phyloP scores from a whole-genome alignment of 2,329 filamentous ascomycete species.

The Xylariaceae sp. region DNA sequence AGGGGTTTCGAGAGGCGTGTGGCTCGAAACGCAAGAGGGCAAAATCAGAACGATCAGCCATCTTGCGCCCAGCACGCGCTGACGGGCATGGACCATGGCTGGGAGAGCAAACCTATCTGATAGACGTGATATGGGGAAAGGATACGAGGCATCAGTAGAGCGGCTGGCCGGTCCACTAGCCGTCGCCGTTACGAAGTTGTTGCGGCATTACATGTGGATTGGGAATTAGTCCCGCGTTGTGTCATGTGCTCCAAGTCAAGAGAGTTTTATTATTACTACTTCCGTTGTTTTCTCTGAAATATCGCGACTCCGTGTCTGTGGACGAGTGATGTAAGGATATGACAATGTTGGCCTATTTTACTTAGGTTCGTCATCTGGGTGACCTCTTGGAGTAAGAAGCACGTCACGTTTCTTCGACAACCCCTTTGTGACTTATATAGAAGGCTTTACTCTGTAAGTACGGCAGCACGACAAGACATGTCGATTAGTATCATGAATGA shows the following conservation, averaged over 20 bases:
- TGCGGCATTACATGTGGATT: not conserved
- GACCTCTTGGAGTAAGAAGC: not conserved
- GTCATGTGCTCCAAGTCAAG: not conserved
- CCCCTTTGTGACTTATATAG: constrained; percentile 27
- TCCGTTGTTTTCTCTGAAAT: not conserved
- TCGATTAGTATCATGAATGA: too few species aligned
- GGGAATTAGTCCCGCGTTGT: constrained; percentile 1
- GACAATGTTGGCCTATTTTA: not conserved
- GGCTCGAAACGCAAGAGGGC: constrained; percentile 68
- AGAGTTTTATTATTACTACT: not conserved
- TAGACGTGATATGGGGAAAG: constrained; percentile 47
- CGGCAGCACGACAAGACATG: too few species aligned
- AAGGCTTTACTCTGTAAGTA: too few species aligned
- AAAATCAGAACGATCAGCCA: constrained; percentile 65
- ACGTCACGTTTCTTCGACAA: too few species aligned
- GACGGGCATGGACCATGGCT: constrained; percentile 44
- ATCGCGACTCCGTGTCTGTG: not conserved
- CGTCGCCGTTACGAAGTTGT: not conserved
- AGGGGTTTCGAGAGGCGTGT: not conserved
- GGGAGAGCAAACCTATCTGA: constrained; percentile 34
- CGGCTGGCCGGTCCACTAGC: constrained; percentile 15
- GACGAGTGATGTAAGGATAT: not conserved
- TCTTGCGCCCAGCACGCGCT: constrained; percentile 47
- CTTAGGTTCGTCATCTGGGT: constrained; percentile 7
- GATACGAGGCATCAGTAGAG: constrained; percentile 46